Evolutionary conservation across 352 stramenopile genomes (phyloP).

Genomic region (Blastocystis sp.): DNA sequence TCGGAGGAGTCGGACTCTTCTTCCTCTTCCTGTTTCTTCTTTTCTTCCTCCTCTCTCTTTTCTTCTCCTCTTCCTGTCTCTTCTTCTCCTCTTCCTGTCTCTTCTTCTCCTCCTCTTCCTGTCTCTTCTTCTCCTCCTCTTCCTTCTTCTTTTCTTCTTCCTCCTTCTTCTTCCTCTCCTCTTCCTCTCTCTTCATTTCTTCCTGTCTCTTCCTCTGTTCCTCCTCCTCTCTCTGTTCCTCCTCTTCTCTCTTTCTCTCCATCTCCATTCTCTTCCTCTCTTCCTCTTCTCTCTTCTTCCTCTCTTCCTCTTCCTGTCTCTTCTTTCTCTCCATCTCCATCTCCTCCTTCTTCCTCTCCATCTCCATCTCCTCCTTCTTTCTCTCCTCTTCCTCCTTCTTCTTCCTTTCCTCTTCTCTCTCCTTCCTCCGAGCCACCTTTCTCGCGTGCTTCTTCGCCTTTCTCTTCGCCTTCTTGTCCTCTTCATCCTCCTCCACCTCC

Average conservation of each 20-base stretch:
- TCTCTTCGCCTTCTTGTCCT: conserved; percentile 4
- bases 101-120: not conserved
- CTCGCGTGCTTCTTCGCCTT: conserved; percentile 22
- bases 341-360: not conserved
- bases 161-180: not conserved
- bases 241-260: not conserved
- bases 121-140: not conserved
- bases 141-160: not conserved
- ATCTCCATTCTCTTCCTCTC: not conserved
- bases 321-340: conserved; percentile 25
- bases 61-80: not conserved
- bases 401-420: not conserved
- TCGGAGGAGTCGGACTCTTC: not conserved
- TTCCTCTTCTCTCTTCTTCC: not conserved
- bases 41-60: conserved; percentile 2
- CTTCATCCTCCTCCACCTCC: not conserved
- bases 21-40: not conserved
- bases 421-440: not conserved
- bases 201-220: not conserved
- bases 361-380: not conserved
- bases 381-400: not conserved
- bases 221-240: not conserved
- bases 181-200: not conserved
- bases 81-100: not conserved
- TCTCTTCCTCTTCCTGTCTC: not conserved